Evolutionary conservation across 805 yeast genomes (phyloP), one percentile per base, ranked within the genome.

Genomic region (Sporopachydermia quercuum): DNA sequence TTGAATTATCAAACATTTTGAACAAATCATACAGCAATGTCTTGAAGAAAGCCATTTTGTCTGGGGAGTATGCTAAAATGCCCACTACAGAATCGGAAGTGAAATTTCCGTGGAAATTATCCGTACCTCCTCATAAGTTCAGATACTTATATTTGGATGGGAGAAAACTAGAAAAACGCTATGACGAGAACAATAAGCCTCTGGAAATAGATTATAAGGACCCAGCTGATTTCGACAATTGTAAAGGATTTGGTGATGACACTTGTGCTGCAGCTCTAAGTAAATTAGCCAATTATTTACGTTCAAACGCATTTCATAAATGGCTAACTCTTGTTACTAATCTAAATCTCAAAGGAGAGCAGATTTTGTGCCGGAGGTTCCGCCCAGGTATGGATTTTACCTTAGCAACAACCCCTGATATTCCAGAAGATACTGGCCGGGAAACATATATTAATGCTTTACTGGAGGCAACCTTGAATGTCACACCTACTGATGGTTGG

Each of bases 301-400:
- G 70, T 48, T 72, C 84, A 13, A 47, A 60, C 2, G 65, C 75
- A 11, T 87, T 82, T 58, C 68, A 69, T 37, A 76, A 78, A 54
- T 87, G 91, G 79, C 54, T 91, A 37, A 60, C 63, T 15, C 42
- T 60, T 2, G 54, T 87, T 2, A 80, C 96, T 0, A 70, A 75
- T 13, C 52, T 85, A 40, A 42, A 17, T 4, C 57, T 70, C 2
- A 74, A 80, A 5, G 60, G 74, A 3, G 82, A 80, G 46, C 83
- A 79, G 47, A 61, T 81, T 1, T 54, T 87, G 17, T 70, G 83
- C 4, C 70, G 99, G 51, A 66, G 96, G 46, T 91, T 91, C 62
- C 73, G 98, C 50, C 98, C 96, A 1, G 98, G 97, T 3, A 77
- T 74, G 18, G 99, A 91, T 56, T 91, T 83, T 58, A 87, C 89